A percentile compares a stretch with the other conserved stretches of the same genome.
Conservation (phyloP, 345 rosid genomes). For the Brassica napus region DNA sequence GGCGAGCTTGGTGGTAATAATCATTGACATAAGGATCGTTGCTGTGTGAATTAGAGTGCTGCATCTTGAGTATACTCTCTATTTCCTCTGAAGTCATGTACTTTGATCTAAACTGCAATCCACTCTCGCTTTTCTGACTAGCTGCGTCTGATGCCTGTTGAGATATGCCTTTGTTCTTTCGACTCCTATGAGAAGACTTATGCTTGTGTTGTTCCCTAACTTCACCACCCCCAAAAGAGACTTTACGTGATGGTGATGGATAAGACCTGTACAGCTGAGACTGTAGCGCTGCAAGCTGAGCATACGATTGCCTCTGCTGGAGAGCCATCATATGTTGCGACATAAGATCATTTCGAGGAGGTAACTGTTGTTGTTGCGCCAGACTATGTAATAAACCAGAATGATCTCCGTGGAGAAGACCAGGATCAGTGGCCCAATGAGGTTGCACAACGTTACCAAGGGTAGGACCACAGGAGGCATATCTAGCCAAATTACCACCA, state of each 20-base stretch:
- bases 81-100: conserved; percentile 95
- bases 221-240: conserved; percentile 59
- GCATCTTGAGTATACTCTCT: conserved; percentile 94
- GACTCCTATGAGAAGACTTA: conserved; percentile 70
- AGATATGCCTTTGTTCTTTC: conserved; percentile 62
- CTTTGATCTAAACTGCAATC: conserved; percentile 81
- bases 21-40: conserved; percentile 90
- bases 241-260: conserved; percentile 65
- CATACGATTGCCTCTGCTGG: conserved; percentile 68
- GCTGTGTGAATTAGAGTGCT: conserved; percentile 86
- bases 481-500: conserved; percentile 67
- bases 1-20: conserved; percentile 93
- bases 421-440: conserved; percentile 83
- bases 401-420: conserved; percentile 74
- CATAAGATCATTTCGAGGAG: conserved; percentile 64
- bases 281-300: conserved; percentile 70
- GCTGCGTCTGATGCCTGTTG: conserved; percentile 65
- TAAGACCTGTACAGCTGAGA: conserved; percentile 64
- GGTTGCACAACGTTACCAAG: conserved; percentile 71
- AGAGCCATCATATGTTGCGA: conserved; percentile 59
- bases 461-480: conserved; percentile 66
- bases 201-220: conserved; percentile 72
- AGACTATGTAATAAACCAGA: conserved; percentile 62
- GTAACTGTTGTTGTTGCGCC: conserved; percentile 62
- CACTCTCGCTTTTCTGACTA: conserved; percentile 84